These are phyloP conservation scores for Fusarium scirpi DNA, from an alignment of 2,329 filamentous ascomycete species.

Conservation along the genomic window DNA sequence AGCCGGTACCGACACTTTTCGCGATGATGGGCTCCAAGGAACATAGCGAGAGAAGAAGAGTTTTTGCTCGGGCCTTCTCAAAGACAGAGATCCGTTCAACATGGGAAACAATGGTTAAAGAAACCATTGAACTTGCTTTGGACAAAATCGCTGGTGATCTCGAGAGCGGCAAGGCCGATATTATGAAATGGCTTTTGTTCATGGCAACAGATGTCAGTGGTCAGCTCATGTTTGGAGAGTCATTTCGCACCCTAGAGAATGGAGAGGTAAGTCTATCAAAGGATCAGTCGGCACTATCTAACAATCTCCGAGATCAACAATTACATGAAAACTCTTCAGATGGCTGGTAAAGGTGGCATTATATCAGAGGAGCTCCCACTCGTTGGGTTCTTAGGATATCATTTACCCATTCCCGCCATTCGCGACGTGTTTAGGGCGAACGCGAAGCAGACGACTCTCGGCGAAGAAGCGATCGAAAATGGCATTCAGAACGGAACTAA, in stretches of 20 bases:
- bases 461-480: background rate
- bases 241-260: slow-evolving; percentile 5
- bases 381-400: background rate
- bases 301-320: background rate
- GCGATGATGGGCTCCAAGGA: background rate
- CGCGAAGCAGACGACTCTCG: background rate
- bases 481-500: background rate
- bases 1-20: background rate
- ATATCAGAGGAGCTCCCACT: background rate
- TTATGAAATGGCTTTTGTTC: slow-evolving; percentile 8
- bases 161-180: background rate
- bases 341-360: background rate
- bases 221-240: slow-evolving; percentile 5
- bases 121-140: background rate
- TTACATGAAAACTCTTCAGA: background rate
- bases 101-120: background rate
- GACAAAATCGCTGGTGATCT: background rate
- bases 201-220: slow-evolving; percentile 19
- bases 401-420: background rate
- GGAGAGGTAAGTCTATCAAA: background rate
- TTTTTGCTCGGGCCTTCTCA: background rate
- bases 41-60: background rate
- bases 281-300: background rate
- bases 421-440: background rate
- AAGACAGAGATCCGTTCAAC: background rate